These are phyloP conservation scores for Naganishia kalamii DNA, from an alignment of 768 basidiomycete species.

Conservation along the genomic window DNA sequence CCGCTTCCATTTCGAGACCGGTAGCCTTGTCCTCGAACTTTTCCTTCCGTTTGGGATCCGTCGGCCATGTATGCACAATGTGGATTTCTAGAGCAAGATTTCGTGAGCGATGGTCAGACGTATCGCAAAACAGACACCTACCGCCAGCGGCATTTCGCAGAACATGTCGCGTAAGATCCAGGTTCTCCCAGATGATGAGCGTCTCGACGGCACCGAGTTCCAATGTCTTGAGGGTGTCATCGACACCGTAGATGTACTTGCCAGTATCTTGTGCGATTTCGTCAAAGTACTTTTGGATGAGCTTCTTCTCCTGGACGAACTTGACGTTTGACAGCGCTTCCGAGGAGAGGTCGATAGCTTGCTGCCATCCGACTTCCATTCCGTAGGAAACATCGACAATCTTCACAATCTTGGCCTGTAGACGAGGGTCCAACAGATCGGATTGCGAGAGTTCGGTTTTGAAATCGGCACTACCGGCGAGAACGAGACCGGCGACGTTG, in stretches of 20 bases:
- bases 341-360: slow-evolving; percentile 94
- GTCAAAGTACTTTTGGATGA: slow-evolving; percentile 97
- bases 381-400: slow-evolving; percentile 98
- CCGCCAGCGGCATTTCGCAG: slow-evolving; percentile 89
- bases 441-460: slow-evolving; percentile 94
- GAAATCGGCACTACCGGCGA: slow-evolving; percentile 97
- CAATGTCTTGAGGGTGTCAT: slow-evolving; percentile 90
- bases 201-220: slow-evolving; percentile 97
- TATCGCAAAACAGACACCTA: slow-evolving; percentile 42
- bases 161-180: slow-evolving; percentile 80
- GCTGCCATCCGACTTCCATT: slow-evolving; percentile 98
- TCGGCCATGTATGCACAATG: slow-evolving; percentile 63
- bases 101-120: too few relatives aligned
- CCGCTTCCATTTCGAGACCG: slow-evolving; percentile 89
- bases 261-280: slow-evolving; percentile 97
- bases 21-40: slow-evolving; percentile 95
- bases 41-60: slow-evolving; percentile 84
- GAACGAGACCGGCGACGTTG: slow-evolving; percentile 90
- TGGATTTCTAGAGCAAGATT: too few relatives aligned
- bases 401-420: slow-evolving; percentile 78
- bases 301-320: slow-evolving; percentile 96
- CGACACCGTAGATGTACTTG: slow-evolving; percentile 95
- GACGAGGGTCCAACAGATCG: slow-evolving; percentile 88
- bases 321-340: slow-evolving; percentile 97
- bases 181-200: slow-evolving; percentile 95